Conservation (phyloP, 1,284 basidiomycete species). For the Fomitopsis betulina region DNA sequence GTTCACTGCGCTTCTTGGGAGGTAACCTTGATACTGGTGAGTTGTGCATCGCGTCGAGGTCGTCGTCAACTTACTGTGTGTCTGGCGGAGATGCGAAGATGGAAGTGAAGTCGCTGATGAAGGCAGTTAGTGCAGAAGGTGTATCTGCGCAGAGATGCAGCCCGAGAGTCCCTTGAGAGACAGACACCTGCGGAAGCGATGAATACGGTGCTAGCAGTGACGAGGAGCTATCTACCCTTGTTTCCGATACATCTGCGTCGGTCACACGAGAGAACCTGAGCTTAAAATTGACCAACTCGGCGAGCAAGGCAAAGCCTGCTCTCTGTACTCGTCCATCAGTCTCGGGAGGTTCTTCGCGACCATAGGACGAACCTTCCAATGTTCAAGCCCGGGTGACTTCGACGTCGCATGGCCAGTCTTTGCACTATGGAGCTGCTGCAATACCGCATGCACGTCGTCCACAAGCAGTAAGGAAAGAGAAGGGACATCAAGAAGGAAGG, state of each 20-base stretch:
- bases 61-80: conserved; percentile 31
- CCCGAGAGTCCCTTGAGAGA: conserved; percentile 44
- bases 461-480: conserved; percentile 51
- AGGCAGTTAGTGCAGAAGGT: conserved; percentile 44
- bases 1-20: conserved; percentile 27
- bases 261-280: conserved; percentile 35
- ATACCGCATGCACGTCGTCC: conserved; percentile 48
- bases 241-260: conserved; percentile 28
- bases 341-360: conserved; percentile 1
- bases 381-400: conserved; percentile 32
- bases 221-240: conserved; percentile 30
- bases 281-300: conserved; percentile 51
- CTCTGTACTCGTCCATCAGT: conserved; percentile 30
- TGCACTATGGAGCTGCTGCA: conserved; percentile 14
- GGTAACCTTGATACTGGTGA: not conserved
- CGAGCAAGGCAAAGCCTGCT: conserved; percentile 63
- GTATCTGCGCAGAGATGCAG: conserved; percentile 72
- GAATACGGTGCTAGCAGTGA: not conserved
- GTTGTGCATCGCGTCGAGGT: not conserved
- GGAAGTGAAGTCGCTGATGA: conserved; percentile 44
- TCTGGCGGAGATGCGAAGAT: conserved; percentile 34
- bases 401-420: conserved; percentile 1
- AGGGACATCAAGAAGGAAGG: conserved; percentile 45
- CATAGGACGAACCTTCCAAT: conserved; percentile 64
- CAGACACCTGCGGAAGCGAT: conserved; percentile 34